Percentiles rank a stretch among this genome's conserved stretches.
phyloP scores from a whole-genome alignment of 2,329 filamentous ascomycete genomes.

The Aureobasidium leucospermi region DNA sequence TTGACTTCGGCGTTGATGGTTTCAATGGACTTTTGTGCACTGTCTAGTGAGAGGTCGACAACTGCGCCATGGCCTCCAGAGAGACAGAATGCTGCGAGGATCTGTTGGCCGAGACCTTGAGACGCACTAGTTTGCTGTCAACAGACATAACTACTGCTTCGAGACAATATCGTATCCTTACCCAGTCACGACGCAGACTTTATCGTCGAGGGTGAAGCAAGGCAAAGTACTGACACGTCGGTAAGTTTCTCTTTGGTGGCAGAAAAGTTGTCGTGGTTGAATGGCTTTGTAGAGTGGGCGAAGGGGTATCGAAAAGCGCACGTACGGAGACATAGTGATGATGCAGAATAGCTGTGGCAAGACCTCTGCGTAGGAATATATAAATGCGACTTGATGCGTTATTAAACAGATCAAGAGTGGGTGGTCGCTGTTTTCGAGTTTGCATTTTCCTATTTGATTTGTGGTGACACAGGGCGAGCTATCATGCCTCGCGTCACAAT shows the following conservation, averaged over 20 bases:
- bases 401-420: too few relatives aligned
- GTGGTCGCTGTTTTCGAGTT: too few relatives aligned
- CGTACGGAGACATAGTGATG: constrained; percentile 15
- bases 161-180: neutral
- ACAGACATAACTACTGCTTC: too few relatives aligned
- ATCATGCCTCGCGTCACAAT: neutral
- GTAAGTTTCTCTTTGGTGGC: constrained; percentile 1
- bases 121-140: constrained; percentile 17
- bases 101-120: constrained; percentile 26
- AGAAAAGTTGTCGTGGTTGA: neutral
- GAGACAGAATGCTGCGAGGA: constrained; percentile 26
- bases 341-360: neutral
- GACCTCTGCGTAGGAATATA: too few relatives aligned
- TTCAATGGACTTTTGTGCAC: constrained; percentile 23
- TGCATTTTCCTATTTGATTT: too few relatives aligned
- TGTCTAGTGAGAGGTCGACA: constrained; percentile 25
- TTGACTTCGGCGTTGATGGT: constrained; percentile 26
- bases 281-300: neutral
- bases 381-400: too few relatives aligned
- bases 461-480: neutral
- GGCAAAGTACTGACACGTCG: constrained; percentile 14
- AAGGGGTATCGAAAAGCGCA: neutral
- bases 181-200: constrained; percentile 17
- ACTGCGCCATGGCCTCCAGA: constrained; percentile 28
- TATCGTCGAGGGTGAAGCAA: constrained; percentile 15